Evolutionary conservation across 2,329 filamentous ascomycete genomes (phyloP).

Genomic region (Pseudogymnoascus sp.): DNA sequence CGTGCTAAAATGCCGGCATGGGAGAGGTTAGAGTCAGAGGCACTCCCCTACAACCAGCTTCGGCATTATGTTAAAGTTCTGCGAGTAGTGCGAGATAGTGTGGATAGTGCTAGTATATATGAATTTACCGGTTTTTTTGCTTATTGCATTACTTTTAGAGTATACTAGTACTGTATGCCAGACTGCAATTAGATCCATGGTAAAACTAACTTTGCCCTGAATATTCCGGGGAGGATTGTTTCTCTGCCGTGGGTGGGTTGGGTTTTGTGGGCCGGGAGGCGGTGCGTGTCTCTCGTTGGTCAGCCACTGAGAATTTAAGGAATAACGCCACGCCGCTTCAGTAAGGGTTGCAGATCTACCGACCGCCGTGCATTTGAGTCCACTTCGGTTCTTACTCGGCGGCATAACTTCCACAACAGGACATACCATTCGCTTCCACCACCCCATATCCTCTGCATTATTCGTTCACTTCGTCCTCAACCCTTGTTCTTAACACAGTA

Average conservation of each 20-base stretch:
- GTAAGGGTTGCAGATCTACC: neutral
- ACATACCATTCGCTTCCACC: neutral
- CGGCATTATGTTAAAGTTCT: neutral
- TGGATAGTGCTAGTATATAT: neutral
- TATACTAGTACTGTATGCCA: neutral
- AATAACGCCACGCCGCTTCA: neutral
- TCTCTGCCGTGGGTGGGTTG: neutral
- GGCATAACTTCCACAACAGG: neutral
- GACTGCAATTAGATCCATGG: neutral
- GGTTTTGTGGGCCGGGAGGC: neutral
- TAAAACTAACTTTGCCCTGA: neutral
- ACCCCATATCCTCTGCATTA: constrained; percentile 1
- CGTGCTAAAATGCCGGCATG: neutral
- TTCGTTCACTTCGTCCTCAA: neutral
- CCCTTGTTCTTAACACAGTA: neutral
- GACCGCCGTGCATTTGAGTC: neutral
- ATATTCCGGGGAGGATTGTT: neutral
- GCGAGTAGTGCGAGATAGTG: neutral
- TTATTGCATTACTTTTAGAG: neutral
- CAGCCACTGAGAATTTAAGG: neutral
- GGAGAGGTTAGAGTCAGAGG: neutral
- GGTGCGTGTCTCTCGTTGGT: neutral
- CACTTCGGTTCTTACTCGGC: neutral
- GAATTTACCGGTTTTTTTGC: neutral
- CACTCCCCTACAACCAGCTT: neutral